These are phyloP conservation scores for Senna tora DNA, from an alignment of 306 rosid species.

Conservation along the genomic window DNA sequence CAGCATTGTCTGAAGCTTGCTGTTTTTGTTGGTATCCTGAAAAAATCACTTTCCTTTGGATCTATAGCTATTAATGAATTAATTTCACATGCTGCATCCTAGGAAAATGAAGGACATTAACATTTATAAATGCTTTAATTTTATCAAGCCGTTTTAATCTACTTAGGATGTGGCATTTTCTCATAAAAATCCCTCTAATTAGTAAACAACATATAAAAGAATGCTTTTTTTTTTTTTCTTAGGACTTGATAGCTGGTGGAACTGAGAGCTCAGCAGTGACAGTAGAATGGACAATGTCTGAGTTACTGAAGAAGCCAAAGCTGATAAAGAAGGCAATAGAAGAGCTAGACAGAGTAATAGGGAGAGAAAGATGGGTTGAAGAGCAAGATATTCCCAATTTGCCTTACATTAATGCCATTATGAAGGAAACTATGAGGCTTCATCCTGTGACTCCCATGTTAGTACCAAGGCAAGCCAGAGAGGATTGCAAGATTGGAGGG, in stretches of 20 bases:
- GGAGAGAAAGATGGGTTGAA: conserved; percentile 84
- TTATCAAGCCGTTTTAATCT: no score
- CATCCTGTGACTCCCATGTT: conserved; percentile 90
- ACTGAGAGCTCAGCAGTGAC: conserved; percentile 77
- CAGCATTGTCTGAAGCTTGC: no score
- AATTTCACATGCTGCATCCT: no score
- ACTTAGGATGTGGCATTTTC: no score
- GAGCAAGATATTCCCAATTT: conserved; percentile 67
- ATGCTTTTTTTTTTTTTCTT: background rate
- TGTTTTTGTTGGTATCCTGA: no score
- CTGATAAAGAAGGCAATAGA: conserved; percentile 57
- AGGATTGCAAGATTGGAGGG: conserved; percentile 53
- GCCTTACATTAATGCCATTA: conserved; percentile 60
- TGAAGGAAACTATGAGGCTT: conserved; percentile 73
- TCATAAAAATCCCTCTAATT: no score
- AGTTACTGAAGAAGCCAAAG: conserved; percentile 66
- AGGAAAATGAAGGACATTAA: no score
- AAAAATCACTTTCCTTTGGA: no score
- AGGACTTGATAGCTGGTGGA: conserved; percentile 83
- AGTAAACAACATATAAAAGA: no score
- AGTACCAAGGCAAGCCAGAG: conserved; percentile 56
- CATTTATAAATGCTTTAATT: no score
- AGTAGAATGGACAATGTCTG: conserved; percentile 80
- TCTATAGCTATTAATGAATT: no score
- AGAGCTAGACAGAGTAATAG: conserved; percentile 71